Evolutionary conservation across 2,329 filamentous ascomycete species (phyloP).

Genomic region (Tolypocladium pustulatum): DNA sequence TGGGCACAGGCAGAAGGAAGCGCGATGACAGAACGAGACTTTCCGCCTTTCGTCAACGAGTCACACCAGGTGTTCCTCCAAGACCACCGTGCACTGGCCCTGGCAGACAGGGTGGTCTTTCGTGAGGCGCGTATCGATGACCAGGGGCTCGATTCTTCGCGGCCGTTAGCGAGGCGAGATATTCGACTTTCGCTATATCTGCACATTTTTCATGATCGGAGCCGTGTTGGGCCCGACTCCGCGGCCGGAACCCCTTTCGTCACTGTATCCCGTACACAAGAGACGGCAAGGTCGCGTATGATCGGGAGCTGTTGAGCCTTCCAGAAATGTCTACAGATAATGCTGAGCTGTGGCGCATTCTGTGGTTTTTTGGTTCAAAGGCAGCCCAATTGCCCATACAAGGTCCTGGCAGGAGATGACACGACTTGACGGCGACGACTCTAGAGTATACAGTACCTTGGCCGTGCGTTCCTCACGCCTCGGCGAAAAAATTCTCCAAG

Average conservation of each 20-base stretch:
- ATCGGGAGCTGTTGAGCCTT: neutral
- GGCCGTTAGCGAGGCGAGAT: neutral
- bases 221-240: neutral
- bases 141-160: neutral
- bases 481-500: neutral
- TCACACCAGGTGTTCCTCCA: neutral
- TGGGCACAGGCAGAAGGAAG: neutral
- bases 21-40: neutral
- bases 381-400: neutral
- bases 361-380: neutral
- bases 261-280: too few species aligned
- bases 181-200: neutral
- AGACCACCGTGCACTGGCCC: neutral
- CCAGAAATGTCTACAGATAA: neutral
- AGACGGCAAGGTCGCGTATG: too few species aligned
- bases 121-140: neutral
- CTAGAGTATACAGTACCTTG: neutral
- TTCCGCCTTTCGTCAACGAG: neutral
- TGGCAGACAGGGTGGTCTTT: neutral
- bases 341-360: neutral
- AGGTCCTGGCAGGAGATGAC: neutral
- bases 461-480: neutral
- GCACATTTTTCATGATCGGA: neutral
- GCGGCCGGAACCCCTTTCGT: neutral
- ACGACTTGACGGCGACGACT: neutral